Evolutionary conservation across 2,329 filamentous ascomycete species (phyloP).

Genomic region (Exophiala spinifera): DNA sequence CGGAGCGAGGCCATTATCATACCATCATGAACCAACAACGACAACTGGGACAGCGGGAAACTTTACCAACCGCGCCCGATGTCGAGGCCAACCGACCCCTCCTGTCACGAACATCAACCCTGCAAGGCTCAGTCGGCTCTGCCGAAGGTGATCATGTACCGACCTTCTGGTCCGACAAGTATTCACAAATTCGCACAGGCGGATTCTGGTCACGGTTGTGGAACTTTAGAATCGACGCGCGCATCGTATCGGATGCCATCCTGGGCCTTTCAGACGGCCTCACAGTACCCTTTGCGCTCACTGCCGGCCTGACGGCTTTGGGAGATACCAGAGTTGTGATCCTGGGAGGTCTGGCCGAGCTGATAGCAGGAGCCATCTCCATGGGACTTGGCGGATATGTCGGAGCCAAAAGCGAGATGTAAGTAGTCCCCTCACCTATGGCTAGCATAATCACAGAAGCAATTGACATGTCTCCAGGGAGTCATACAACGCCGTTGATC

Average conservation of each 20-base stretch:
- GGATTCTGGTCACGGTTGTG: slow-evolving; percentile 10
- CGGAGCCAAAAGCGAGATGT: slow-evolving; percentile 53
- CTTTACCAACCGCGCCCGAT: slow-evolving; percentile 21
- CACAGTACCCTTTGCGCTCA: slow-evolving; percentile 76
- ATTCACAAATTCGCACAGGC: neutral
- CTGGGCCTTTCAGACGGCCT: slow-evolving; percentile 76
- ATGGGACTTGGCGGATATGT: slow-evolving; percentile 76
- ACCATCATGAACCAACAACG: neutral
- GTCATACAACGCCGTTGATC: slow-evolving; percentile 21
- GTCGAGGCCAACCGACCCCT: slow-evolving; percentile 20
- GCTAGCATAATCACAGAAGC: too few relatives aligned
- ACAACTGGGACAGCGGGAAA: slow-evolving; percentile 7
- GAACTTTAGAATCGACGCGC: slow-evolving; percentile 14
- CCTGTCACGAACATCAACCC: slow-evolving; percentile 19
- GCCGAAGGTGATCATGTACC: neutral
- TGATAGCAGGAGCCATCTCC: slow-evolving; percentile 71
- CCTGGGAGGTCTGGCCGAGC: slow-evolving; percentile 69
- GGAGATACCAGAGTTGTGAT: slow-evolving; percentile 66
- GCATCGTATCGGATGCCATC: slow-evolving; percentile 54
- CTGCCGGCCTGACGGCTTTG: slow-evolving; percentile 62
- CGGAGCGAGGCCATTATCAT: neutral
- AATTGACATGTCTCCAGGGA: slow-evolving; percentile 17
- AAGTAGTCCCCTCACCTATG: slow-evolving; percentile 27
- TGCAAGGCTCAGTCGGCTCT: slow-evolving; percentile 3
- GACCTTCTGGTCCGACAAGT: slow-evolving; percentile 14